Percentiles rank a stretch among this genome's conserved stretches.
phyloP scores from a whole-genome alignment of 2,329 filamentous ascomycete species.

The Sclerotinia glacialis region DNA sequence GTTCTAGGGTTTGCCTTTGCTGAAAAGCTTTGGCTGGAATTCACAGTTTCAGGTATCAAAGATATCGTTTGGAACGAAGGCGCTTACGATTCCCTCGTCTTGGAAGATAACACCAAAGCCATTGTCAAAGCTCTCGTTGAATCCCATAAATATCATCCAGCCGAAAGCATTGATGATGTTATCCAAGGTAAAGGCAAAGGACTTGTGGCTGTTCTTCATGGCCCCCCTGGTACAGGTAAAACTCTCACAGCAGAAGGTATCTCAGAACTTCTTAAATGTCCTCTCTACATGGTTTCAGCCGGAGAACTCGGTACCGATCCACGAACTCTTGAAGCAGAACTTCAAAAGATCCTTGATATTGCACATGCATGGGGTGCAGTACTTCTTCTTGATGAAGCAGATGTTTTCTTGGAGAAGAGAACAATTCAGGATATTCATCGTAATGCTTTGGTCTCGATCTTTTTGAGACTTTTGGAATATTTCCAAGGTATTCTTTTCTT shows the following conservation, averaged over 20 bases:
- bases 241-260: conserved; percentile 86
- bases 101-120: conserved; percentile 59
- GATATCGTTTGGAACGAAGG: conserved; percentile 83
- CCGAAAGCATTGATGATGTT: conserved; percentile 78
- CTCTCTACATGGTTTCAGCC: conserved; percentile 78
- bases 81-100: conserved; percentile 78
- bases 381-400: conserved; percentile 79
- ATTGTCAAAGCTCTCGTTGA: conserved; percentile 80
- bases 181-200: conserved; percentile 84
- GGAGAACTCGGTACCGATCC: conserved; percentile 81
- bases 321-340: conserved; percentile 67
- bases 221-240: conserved; percentile 84
- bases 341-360: conserved; percentile 82
- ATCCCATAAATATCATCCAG: conserved; percentile 77
- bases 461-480: conserved; percentile 82
- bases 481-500: conserved; percentile 89
- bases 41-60: conserved; percentile 72
- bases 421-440: conserved; percentile 80
- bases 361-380: conserved; percentile 85
- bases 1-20: conserved; percentile 84
- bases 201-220: conserved; percentile 77
- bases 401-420: conserved; percentile 80
- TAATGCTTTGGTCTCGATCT: conserved; percentile 83
- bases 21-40: conserved; percentile 88
- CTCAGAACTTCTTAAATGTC: conserved; percentile 76